These are phyloP conservation scores for Globisporangium orthogonon DNA, from an alignment of 352 stramenopile species.

Conservation along the genomic window DNA sequence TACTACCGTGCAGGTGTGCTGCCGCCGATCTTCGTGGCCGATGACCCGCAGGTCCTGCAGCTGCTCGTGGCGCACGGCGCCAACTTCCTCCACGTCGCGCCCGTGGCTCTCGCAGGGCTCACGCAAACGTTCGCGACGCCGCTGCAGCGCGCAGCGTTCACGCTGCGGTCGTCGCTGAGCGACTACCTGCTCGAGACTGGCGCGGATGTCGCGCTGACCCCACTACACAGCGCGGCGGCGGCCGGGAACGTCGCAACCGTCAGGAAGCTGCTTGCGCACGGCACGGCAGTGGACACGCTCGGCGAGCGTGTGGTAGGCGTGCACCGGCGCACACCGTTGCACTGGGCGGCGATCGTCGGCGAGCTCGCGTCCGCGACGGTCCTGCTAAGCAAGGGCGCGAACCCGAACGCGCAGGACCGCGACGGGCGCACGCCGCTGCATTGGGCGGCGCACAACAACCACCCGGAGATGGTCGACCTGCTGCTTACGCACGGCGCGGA, in stretches of 20 bases:
- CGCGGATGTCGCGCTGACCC: constrained; percentile 68
- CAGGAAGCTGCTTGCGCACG: constrained; percentile 30
- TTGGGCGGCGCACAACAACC: constrained; percentile 71
- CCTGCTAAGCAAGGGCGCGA: constrained; percentile 35
- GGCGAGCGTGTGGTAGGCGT: constrained; percentile 61
- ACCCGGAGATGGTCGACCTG: constrained; percentile 38
- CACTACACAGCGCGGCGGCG: constrained; percentile 65
- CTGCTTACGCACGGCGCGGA: constrained; percentile 40
- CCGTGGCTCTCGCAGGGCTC: constrained; percentile 31
- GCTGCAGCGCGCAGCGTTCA: constrained; percentile 62
- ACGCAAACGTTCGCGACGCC: constrained; percentile 40
- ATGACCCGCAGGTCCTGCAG: constrained; percentile 64
- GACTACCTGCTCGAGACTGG: constrained; percentile 62
- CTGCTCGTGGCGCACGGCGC: constrained; percentile 52
- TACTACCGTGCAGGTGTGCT: constrained; percentile 54
- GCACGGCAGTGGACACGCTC: constrained; percentile 36
- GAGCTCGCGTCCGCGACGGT: constrained; percentile 24
- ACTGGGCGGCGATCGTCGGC: constrained; percentile 66
- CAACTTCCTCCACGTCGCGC: constrained; percentile 63
- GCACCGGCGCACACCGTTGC: constrained; percentile 55
- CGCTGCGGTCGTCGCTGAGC: constrained; percentile 46
- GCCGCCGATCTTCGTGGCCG: constrained; percentile 67
- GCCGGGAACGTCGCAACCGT: constrained; percentile 37
- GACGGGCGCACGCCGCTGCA: constrained; percentile 65
- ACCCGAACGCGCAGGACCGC: constrained; percentile 52